Conservation (phyloP, 768 basidiomycete species). For the Agaricus blazei region DNA sequence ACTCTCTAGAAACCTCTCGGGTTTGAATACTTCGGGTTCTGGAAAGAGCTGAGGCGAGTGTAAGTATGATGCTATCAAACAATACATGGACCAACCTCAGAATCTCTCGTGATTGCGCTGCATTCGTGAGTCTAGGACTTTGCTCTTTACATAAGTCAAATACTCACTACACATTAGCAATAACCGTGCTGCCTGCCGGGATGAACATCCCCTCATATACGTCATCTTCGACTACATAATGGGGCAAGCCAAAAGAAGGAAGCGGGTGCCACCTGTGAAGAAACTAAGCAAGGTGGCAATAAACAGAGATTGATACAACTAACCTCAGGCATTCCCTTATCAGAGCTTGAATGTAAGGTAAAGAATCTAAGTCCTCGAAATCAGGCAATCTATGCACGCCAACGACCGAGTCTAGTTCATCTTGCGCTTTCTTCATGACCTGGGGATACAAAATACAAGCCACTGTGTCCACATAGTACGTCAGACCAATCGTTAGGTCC, state of each 20-base stretch:
- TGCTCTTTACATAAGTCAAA: background rate
- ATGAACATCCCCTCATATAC: conserved; percentile 30
- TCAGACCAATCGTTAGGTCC: no score
- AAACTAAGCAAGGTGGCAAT: background rate
- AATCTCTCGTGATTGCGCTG: background rate
- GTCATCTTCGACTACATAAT: conserved; percentile 30
- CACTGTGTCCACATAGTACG: conserved; percentile 12
- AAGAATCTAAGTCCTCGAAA: conserved; percentile 22
- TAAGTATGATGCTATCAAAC: conserved; percentile 12
- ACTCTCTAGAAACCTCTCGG: conserved; percentile 18
- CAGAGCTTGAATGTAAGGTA: conserved; percentile 22
- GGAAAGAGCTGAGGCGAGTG: conserved; percentile 18
- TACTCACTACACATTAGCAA: conserved; percentile 20
- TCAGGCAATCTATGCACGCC: conserved; percentile 25
- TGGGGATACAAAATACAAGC: conserved; percentile 28
- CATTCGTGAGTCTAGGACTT: background rate
- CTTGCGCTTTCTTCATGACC: conserved; percentile 26
- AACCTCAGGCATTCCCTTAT: conserved; percentile 20
- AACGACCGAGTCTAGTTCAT: conserved; percentile 28
- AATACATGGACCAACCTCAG: background rate
- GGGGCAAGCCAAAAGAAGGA: conserved; percentile 25
- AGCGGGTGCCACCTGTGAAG: conserved; percentile 18
- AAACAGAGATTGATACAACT: background rate
- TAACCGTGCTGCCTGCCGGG: conserved; percentile 25
- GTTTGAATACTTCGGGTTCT: conserved; percentile 16